Base-by-base conservation (phyloP, 2,329 filamentous ascomycete genomes). In the Aureobasidium lini region DNA sequence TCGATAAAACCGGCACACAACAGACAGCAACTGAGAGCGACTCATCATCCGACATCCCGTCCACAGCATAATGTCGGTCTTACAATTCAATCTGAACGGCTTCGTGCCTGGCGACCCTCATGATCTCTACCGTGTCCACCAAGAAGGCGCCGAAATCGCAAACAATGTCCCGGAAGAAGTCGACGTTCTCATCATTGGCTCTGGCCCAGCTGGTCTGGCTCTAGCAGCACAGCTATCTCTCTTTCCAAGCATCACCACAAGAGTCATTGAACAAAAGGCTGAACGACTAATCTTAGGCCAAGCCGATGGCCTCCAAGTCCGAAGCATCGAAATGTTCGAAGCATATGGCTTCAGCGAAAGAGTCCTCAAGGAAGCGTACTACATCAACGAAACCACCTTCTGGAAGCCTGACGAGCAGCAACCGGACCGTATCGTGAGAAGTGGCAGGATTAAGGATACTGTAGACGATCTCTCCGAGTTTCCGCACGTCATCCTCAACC, bases 241-340 rank as follows among this genome's bases (percentile, higher is more conserved):
- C 43, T 79, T 75, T 62, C 64, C 68, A n/a, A 75, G 76, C 16
- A 75, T 82, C 61, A 75, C 74, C 4, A 74, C 77, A 6, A 71
- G 77, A 37, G 79, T 83, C 44, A 67, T 82, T 44, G 73, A 76
- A 59, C 75, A 75, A 56, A 68, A 73, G 7, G 66, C 69, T 47
- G 74, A 69, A 50, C 73, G 74, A 62, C 70, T 76, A 48, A 61
- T 59, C 42, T n/a, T 59, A n/a, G 69, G 70, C n/a, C 77, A 79
- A 62, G 78, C 78, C 2, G 79, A 81, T 63, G 82, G 82, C 2
- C 73, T 87, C 2, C 84, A 88, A 70, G 82, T 80, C 63, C 82
- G 86, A 1, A 88, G 84, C 0, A 75, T 89, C 1, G 85, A 90
- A 70, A 87, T 90, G 16, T 82, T 90, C 59, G 85, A 90, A 65